Percentiles rank a stretch among this genome's conserved stretches.
These are phyloP conservation scores for Trametes cinnabarina DNA, from an alignment of 768 basidiomycete species.

Conservation along the genomic window DNA sequence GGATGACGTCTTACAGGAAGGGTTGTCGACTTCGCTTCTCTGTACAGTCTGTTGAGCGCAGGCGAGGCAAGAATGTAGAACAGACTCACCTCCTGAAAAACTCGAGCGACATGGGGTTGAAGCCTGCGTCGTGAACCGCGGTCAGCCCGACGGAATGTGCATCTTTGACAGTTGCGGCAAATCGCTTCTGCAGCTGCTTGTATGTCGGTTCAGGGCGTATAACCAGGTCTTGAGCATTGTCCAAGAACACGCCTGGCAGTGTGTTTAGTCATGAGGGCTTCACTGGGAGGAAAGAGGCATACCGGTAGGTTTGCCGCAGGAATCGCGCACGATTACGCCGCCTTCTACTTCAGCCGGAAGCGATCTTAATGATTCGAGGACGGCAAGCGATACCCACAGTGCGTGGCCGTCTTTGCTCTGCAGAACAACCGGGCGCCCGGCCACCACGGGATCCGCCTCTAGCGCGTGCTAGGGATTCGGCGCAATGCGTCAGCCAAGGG, in stretches of 20 bases:
- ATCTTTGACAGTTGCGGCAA: conserved; percentile 60
- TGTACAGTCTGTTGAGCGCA: neutral
- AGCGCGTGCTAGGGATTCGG: conserved; percentile 61
- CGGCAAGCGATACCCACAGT: conserved; percentile 74
- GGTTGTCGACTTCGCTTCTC: conserved; percentile 6
- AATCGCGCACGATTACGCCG: conserved; percentile 74
- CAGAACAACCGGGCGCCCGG: conserved; percentile 68
- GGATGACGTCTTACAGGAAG: conserved; percentile 15
- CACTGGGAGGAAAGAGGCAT: conserved; percentile 7
- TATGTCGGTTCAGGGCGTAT: conserved; percentile 63
- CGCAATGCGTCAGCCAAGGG: no score
- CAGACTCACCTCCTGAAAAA: conserved; percentile 64
- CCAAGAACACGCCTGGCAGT: conserved; percentile 64
- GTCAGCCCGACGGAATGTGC: conserved; percentile 74
- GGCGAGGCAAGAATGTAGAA: neutral
- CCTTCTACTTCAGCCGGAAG: conserved; percentile 75
- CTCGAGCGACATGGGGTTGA: conserved; percentile 62
- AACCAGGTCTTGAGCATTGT: conserved; percentile 82
- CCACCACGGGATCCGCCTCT: conserved; percentile 65
- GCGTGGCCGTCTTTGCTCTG: conserved; percentile 90
- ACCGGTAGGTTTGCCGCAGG: conserved; percentile 69
- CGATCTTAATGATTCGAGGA: conserved; percentile 55
- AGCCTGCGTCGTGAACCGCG: conserved; percentile 82
- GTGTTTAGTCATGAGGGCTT: neutral
- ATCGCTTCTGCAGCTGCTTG: conserved; percentile 57